Conservation (phyloP, 176 grass and related monocot genomes). For the Zea mays region DNA sequence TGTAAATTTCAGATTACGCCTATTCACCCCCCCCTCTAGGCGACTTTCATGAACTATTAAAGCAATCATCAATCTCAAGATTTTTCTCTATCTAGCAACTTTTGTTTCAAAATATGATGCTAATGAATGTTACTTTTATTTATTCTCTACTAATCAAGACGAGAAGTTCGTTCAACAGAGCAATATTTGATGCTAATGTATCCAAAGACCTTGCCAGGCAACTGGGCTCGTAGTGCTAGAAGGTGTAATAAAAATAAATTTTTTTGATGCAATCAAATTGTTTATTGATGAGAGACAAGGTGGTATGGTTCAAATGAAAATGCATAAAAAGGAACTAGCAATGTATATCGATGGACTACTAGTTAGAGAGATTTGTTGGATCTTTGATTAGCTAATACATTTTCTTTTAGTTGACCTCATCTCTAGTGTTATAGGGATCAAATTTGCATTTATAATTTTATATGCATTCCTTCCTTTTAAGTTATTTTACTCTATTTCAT, state of each 20-base stretch:
- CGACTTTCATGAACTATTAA: not conserved
- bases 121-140: not conserved
- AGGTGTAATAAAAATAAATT: conserved; percentile 25
- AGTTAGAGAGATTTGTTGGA: not conserved
- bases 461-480: not conserved
- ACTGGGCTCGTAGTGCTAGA: conserved; percentile 51
- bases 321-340: not conserved
- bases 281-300: conserved; percentile 2
- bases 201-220: conserved; percentile 36
- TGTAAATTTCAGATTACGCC: no score
- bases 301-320: conserved; percentile 44
- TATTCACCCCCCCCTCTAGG: no score
- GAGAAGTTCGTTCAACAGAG: conserved; percentile 84
- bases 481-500: not conserved
- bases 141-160: conserved; percentile 40
- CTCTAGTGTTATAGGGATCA: not conserved
- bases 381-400: not conserved
- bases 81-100: not conserved
- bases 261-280: not conserved
- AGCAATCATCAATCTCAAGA: no score
- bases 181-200: conserved; percentile 72
- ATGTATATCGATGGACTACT: conserved; percentile 29
- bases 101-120: not conserved
- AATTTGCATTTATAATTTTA: not conserved
- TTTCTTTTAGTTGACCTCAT: not conserved